Evolutionary conservation across 2,329 filamentous ascomycete genomes (phyloP).

Genomic region (Trichoderma afroharzianum): DNA sequence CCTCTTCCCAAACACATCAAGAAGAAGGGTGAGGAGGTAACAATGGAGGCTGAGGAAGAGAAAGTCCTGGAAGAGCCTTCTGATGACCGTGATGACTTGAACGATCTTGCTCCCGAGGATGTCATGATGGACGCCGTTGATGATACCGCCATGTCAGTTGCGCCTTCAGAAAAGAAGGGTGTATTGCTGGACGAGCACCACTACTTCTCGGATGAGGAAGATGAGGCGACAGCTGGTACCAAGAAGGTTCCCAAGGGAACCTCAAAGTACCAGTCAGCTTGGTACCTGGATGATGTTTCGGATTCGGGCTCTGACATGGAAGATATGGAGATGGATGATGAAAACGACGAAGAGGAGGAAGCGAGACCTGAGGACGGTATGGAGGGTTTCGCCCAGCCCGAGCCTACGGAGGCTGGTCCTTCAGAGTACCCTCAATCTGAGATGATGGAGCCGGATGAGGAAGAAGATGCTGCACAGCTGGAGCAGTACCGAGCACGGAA

Average conservation of each 20-base stretch:
- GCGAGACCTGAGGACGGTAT: constrained; percentile 78
- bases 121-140: constrained; percentile 67
- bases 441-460: constrained; percentile 85
- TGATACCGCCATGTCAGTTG: constrained; percentile 35
- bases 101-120: constrained; percentile 82
- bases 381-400: constrained; percentile 62
- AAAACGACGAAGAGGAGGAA: constrained; percentile 41
- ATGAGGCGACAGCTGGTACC: constrained; percentile 48
- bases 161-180: constrained; percentile 64
- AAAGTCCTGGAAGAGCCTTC: constrained; percentile 67
- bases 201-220: constrained; percentile 90
- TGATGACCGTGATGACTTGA: constrained; percentile 78
- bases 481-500: constrained; percentile 77
- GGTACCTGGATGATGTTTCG: constrained; percentile 80
- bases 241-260: constrained; percentile 85
- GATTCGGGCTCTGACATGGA: constrained; percentile 84
- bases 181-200: constrained; percentile 95
- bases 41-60: constrained; percentile 56
- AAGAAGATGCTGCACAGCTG: constrained; percentile 71
- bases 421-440: constrained; percentile 94
- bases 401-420: constrained; percentile 71
- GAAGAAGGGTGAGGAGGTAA: constrained; percentile 60
- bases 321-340: constrained; percentile 58
- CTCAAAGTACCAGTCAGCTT: constrained; percentile 89
- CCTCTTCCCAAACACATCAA: constrained; percentile 60